Base-by-base conservation (phyloP, 1,284 basidiomycete genomes). In the Papiliotrema fonsecae region DNA sequence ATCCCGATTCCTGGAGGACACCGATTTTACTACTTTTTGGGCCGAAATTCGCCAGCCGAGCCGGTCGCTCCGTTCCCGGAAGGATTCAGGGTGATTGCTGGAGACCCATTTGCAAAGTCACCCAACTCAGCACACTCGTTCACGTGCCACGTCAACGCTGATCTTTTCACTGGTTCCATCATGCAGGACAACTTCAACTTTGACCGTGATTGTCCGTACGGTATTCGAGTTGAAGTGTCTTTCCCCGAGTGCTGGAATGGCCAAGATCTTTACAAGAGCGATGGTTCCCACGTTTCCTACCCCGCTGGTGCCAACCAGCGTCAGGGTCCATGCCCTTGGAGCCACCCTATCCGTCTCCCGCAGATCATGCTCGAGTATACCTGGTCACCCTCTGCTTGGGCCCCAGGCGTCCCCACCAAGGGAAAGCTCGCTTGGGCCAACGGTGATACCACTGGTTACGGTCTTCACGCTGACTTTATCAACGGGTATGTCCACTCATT, bases 381-480 rank as follows among this genome's bases (percentile, higher is more conserved):
- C n/a, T 66, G 51, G 45, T 37, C 54, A 13, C 57, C 58, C 9
- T 47, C 50, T 14, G 30, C 41, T 0, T 51, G 49, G 32, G 47
- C 51, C 36, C 57, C 58, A 1, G 60, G 60, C 30, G 58, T 53
- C 4, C 25, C 58, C 0, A 35, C 62, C 25, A 52, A 46, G 34
- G 62, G 61, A 6, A 56, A 68, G 25, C 50, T 70, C 18, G 60
- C 58, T 11, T 70, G 68, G 68, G 64, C 70, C 19, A 67, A 65
- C 42, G 68, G 68, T 13, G 68, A 70, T 49, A 65, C 61, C 10
- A 70, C 65, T n/a, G 68, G 64, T 14, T 63, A 57, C 46, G 67
- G 62, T 13, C 45, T 61, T 27, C 67, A 70, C 41, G 62, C 54
- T 5, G 67, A 70, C 47, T 70, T 70, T 41, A 52, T 60, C 35